Evolutionary conservation across 2,329 filamentous ascomycete species (phyloP), one percentile per base, ranked within the genome.

Genomic region (Cadophora malorum): DNA sequence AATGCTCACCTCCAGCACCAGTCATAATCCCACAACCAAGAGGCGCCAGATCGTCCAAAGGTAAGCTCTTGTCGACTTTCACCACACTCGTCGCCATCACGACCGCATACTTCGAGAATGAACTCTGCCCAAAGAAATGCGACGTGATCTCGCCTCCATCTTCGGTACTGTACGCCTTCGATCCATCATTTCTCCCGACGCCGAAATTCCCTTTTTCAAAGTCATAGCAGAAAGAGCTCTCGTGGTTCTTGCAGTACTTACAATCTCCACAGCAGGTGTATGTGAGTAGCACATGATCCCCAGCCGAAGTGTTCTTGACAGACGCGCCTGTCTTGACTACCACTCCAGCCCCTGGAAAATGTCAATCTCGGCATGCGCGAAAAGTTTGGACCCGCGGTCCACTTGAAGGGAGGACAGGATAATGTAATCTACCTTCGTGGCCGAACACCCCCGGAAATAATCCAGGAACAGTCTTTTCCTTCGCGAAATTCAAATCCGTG

Each of bases 21-120:
- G 81, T 82, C 75, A 79, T 78, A 45, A 82, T 77, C 0, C 80
- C 81, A 69, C 81, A 83, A 0, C 81, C 81, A 23, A 83, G 73
- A 1, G 81, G 80, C 7, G 81, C 78, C 45, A 79, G 77, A 19
- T 78, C 67, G 0, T 74, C 71, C 49, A 80, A 65, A 49, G 78
- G 73, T 7, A 74, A 72, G 7, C 68, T 60, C 23, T 72, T 67
- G 1, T 66, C 70, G 47, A 73, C 73, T 50, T 73, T 74, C 45
- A 79, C 70, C 0, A 78, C 72, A 38, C 69, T 72, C 25, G 61
- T 66, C 45, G 65, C 72, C 25, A 69, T 70, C 0, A 77, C 78
- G 14, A 76, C 73, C 2, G 76, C 72, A 25, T 73, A 49, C 14
- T 71, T 72, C 5, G 73, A 61, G 62, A 79, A 76, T 1, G 74